Percentiles rank a stretch among this genome's conserved stretches.
Evolutionary conservation across 495 filamentous ascomycete species (phyloP).

Genomic region (Penicillium pancosmium): DNA sequence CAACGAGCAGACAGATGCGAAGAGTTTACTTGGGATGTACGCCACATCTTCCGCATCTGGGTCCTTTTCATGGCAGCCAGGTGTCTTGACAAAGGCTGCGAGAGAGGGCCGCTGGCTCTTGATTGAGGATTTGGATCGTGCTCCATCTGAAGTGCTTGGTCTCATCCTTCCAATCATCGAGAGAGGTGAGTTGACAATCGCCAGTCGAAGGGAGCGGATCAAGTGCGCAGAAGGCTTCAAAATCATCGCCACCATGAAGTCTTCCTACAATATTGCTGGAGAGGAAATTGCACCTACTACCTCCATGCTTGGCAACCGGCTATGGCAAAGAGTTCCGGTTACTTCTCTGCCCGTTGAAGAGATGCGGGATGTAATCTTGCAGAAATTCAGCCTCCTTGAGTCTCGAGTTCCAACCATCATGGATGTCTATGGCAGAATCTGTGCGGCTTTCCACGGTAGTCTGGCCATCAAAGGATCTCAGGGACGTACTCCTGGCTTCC

Average conservation of each 20-base stretch:
- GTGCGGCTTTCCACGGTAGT: constrained; percentile 52
- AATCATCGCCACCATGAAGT: constrained; percentile 88
- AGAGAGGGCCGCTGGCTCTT: constrained; percentile 93
- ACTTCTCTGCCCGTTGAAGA: constrained; percentile 69
- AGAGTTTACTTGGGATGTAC: constrained; percentile 92
- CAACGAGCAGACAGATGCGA: constrained; percentile 97
- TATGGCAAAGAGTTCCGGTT: constrained; percentile 78
- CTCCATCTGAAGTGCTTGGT: constrained; percentile 93
- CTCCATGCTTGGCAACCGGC: constrained; percentile 72
- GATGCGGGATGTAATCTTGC: constrained; percentile 69
- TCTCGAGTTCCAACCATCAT: constrained; percentile 72
- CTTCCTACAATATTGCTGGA: constrained; percentile 69
- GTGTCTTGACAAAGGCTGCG: constrained; percentile 90
- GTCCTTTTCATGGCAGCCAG: constrained; percentile 89
- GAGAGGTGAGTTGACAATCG: constrained; percentile 80
- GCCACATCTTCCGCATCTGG: constrained; percentile 81
- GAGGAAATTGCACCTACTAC: constrained; percentile 58
- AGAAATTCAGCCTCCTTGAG: constrained; percentile 68
- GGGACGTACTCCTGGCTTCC: constrained; percentile 60
- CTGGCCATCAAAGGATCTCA: constrained; percentile 50
- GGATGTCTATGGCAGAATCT: constrained; percentile 71
- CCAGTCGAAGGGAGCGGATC: constrained; percentile 81
- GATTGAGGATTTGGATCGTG: constrained; percentile 94
- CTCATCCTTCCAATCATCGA: constrained; percentile 90
- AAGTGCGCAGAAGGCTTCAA: constrained; percentile 81